Conservation (phyloP, 768 basidiomycete species). For the Suillus occidentalis region DNA sequence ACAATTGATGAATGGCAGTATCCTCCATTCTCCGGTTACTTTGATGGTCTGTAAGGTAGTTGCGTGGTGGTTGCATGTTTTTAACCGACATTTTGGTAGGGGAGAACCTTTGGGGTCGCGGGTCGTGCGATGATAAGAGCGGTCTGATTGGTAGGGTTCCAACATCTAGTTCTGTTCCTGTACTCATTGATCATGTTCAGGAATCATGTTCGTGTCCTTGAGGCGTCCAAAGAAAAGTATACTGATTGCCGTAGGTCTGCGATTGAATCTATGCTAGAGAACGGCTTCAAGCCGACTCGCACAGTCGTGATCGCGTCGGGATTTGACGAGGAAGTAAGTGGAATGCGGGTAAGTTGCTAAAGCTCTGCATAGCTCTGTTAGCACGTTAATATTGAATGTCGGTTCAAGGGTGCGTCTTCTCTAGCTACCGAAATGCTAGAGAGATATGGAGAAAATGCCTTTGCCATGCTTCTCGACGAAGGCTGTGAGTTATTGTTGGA, state of each 20-base stretch:
- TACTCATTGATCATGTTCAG: not conserved
- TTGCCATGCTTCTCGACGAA: slow-evolving; percentile 85
- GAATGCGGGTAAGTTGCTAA: slow-evolving; percentile 35
- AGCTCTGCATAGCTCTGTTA: not conserved
- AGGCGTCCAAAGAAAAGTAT: not conserved
- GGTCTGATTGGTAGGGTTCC: slow-evolving; percentile 41
- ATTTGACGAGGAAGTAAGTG: slow-evolving; percentile 57
- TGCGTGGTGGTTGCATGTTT: not conserved
- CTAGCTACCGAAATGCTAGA: slow-evolving; percentile 48
- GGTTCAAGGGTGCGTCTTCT: slow-evolving; percentile 47
- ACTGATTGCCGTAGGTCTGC: slow-evolving; percentile 32
- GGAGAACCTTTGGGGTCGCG: slow-evolving; percentile 71
- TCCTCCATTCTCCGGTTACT: slow-evolving; percentile 59
- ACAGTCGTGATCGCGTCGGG: slow-evolving; percentile 39
- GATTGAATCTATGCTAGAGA: slow-evolving; percentile 45
- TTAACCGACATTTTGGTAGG: slow-evolving; percentile 23
- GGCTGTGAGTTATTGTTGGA: slow-evolving; percentile 48
- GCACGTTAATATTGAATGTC: not conserved
- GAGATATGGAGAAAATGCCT: slow-evolving; percentile 65
- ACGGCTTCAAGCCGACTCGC: slow-evolving; percentile 46
- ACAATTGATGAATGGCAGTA: slow-evolving; percentile 55
- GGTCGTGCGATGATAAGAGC: slow-evolving; percentile 71
- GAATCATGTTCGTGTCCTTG: not conserved
- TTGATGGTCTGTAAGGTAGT: slow-evolving; percentile 40
- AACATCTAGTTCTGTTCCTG: not conserved